A percentile compares a stretch with the other conserved stretches of the same genome.
phyloP scores from a whole-genome alignment of 768 basidiomycete genomes.

The Agrocybe pediades region DNA sequence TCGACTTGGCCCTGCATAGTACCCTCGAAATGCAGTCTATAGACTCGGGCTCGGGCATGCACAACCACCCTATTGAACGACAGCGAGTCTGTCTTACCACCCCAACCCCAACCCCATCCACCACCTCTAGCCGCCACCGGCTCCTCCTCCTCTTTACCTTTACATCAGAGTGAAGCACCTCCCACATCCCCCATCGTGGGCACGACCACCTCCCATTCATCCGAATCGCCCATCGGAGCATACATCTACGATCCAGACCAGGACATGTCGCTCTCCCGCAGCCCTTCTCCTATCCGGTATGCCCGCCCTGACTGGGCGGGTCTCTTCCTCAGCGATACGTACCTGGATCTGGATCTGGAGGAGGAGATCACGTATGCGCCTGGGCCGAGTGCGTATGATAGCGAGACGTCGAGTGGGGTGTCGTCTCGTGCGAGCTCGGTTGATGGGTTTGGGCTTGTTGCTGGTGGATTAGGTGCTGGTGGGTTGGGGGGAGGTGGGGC shows the following conservation, averaged over 20 bases:
- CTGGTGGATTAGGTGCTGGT: too few species aligned
- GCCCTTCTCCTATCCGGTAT: slow-evolving; percentile 36
- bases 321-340: too few species aligned
- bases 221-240: slow-evolving; percentile 20
- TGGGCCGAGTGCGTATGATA: slow-evolving; percentile 4
- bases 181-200: too few species aligned
- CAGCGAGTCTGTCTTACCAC: too few species aligned
- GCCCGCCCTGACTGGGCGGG: slow-evolving; percentile 32
- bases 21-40: slow-evolving; percentile 5
- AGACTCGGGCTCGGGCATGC: slow-evolving; percentile 15
- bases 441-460: too few species aligned
- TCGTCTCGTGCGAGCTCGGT: too few species aligned
- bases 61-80: slow-evolving; percentile 16
- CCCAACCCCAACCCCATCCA: too few species aligned
- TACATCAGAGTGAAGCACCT: too few species aligned
- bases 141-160: too few species aligned
- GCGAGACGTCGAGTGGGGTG: slow-evolving; percentile 5
- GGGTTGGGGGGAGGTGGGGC: neutral
- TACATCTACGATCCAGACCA: slow-evolving; percentile 25
- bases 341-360: too few species aligned
- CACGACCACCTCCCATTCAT: neutral
- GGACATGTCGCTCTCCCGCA: slow-evolving; percentile 23
- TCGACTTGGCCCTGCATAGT: neutral
- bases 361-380: slow-evolving; percentile 6
- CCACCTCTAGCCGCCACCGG: too few species aligned